phyloP scores from a whole-genome alignment of 331 rosid species.

The Dryas integrifolia region DNA sequence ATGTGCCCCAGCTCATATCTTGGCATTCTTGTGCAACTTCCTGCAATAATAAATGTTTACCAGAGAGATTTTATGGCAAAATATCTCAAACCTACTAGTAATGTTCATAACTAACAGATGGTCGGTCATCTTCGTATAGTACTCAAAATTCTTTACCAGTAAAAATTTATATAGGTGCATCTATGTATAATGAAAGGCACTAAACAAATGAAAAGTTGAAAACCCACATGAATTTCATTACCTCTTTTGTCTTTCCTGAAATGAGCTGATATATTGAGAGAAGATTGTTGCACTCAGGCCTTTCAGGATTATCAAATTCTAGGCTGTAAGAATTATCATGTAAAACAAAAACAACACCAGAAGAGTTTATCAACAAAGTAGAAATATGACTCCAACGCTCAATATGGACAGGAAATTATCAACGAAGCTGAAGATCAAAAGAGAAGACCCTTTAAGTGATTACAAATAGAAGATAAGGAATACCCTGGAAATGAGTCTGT shows the following conservation, averaged over 20 bases:
- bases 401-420: constrained; percentile 1
- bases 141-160: neutral
- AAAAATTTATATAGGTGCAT: neutral
- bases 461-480: constrained; percentile 30
- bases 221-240: constrained; percentile 11
- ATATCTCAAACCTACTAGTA: neutral
- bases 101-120: constrained; percentile 16
- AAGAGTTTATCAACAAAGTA: constrained; percentile 13
- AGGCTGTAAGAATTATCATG: constrained; percentile 51
- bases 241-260: constrained; percentile 86
- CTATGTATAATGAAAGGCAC: neutral
- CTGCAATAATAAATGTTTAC: constrained; percentile 41
- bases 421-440: constrained; percentile 12
- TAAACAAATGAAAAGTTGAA: neutral
- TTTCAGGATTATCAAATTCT: constrained; percentile 86
- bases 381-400: neutral
- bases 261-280: constrained; percentile 84
- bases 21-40: constrained; percentile 73
- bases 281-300: constrained; percentile 96
- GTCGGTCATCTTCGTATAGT: constrained; percentile 14
- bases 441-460: constrained; percentile 28
- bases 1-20: constrained; percentile 89
- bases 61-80: neutral
- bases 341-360: constrained; percentile 20
- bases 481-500: constrained; percentile 88